Evolutionary conservation across 1,139 yeast genomes (phyloP).

Genomic region (Zygotorulaspora mrakii): DNA sequence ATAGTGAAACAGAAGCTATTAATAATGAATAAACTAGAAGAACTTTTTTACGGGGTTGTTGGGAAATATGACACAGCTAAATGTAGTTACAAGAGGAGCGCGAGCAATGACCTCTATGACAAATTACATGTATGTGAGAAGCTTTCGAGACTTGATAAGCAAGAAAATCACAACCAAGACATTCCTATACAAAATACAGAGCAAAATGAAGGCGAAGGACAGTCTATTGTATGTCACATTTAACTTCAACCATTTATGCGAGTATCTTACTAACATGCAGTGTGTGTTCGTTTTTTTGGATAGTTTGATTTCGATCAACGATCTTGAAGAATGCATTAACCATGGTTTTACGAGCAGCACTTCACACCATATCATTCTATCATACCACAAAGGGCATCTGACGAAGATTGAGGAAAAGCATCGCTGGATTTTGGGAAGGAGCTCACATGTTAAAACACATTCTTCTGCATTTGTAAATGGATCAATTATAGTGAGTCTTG

Average conservation of each 20-base stretch:
- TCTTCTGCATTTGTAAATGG: too few species aligned
- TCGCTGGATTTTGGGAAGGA: too few species aligned
- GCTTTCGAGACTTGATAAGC: background rate
- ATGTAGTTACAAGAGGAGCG: background rate
- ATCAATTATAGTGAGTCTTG: too few species aligned
- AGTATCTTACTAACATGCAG: too few species aligned
- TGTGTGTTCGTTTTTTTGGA: too few species aligned
- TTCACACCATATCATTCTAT: conserved; percentile 22
- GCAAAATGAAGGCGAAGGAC: too few species aligned
- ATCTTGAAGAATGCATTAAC: background rate
- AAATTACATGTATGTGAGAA: background rate
- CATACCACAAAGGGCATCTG: conserved; percentile 8
- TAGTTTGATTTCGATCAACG: too few species aligned
- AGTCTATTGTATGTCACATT: too few species aligned
- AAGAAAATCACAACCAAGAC: background rate
- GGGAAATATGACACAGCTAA: background rate
- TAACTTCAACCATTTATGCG: too few species aligned
- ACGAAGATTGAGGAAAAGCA: background rate
- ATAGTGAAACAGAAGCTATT: conserved; percentile 2
- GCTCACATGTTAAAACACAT: too few species aligned
- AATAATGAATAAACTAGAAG: conserved; percentile 6
- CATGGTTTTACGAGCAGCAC: conserved; percentile 14
- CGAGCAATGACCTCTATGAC: background rate
- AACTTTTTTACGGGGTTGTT: conserved; percentile 6
- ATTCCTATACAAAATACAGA: background rate